phyloP scores from a whole-genome alignment of 176 grass and related monocot genomes.

The Dactylis glomerata region DNA sequence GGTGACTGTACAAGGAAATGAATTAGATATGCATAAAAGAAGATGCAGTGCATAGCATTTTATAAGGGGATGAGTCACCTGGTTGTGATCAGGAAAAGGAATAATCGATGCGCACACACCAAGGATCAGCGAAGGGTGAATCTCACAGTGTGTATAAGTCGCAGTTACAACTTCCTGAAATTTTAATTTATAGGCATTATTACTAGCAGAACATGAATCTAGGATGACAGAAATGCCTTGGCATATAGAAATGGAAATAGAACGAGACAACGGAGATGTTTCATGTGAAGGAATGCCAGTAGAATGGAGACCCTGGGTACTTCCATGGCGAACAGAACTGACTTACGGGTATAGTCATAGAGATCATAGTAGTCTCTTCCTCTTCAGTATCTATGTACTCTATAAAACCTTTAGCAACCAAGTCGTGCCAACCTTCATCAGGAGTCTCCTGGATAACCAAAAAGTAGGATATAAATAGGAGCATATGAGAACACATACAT shows the following conservation, averaged over 20 bases:
- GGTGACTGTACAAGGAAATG: constrained; percentile 64
- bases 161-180: constrained; percentile 80
- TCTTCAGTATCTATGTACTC: constrained; percentile 98
- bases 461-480: constrained; percentile 7
- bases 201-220: constrained; percentile 31
- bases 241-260: neutral
- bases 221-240: constrained; percentile 10
- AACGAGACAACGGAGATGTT: neutral
- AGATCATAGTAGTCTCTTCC: constrained; percentile 98
- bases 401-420: constrained; percentile 92
- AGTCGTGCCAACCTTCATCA: constrained; percentile 92
- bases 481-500: constrained; percentile 28
- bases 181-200: constrained; percentile 21
- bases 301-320: neutral
- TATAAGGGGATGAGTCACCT: constrained; percentile 51
- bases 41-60: neutral
- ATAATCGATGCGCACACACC: constrained; percentile 99
- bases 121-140: constrained; percentile 95
- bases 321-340: constrained; percentile 4
- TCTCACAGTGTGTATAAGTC: constrained; percentile 95
- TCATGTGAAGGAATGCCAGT: neutral
- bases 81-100: constrained; percentile 99
- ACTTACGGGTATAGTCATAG: constrained; percentile 95
- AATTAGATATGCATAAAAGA: constrained; percentile 24
- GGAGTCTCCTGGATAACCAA: constrained; percentile 71